Conservation (phyloP, 164 flowering plant species). For the Brasenia schreberi region DNA sequence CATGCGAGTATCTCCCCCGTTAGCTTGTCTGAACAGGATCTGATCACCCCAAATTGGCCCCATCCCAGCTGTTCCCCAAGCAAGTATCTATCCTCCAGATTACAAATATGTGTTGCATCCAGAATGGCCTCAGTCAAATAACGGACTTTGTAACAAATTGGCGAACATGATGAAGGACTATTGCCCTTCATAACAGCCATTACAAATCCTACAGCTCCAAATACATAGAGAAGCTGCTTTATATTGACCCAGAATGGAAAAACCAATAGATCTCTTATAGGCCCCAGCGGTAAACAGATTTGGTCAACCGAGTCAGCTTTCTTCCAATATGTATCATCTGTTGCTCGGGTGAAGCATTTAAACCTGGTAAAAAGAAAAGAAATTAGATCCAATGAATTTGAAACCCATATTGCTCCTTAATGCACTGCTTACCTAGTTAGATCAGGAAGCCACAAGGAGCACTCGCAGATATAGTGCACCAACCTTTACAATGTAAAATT, state of each 20-base stretch:
- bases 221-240: background rate
- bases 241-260: background rate
- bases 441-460: no score
- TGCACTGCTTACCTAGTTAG: no score
- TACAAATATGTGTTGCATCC: conserved; percentile 23
- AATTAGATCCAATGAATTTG: no score
- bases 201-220: conserved; percentile 6
- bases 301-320: background rate
- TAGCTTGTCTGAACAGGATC: conserved; percentile 43
- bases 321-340: background rate
- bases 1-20: conserved; percentile 45
- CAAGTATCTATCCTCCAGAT: conserved; percentile 32
- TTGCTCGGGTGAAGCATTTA: background rate
- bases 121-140: conserved; percentile 31
- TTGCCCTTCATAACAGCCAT: conserved; percentile 69
- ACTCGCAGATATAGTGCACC: no score
- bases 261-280: background rate
- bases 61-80: conserved; percentile 64
- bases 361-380: no score
- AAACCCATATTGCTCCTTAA: no score
- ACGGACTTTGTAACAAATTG: conserved; percentile 27
- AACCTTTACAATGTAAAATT: no score
- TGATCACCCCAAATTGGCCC: conserved; percentile 79
- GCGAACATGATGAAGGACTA: conserved; percentile 8
- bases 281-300: background rate